A percentile compares a stretch with the other conserved stretches of the same genome.
phyloP scores from a whole-genome alignment of 208 protist genomes.

The Pavlovales sp. region DNA sequence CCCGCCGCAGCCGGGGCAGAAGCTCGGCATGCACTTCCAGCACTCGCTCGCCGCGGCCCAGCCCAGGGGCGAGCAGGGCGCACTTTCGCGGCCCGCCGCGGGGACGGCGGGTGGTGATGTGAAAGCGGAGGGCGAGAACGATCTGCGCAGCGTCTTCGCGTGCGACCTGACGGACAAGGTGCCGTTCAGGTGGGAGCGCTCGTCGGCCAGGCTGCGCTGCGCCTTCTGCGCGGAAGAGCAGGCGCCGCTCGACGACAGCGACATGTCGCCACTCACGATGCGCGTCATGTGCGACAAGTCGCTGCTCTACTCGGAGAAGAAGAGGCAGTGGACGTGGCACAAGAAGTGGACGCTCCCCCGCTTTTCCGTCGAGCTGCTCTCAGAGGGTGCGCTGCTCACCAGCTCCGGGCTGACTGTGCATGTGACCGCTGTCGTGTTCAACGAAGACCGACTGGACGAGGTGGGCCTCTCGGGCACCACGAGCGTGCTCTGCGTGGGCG shows the following conservation, averaged over 20 bases:
- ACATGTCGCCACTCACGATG: neutral
- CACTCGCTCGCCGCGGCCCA: too few relatives aligned
- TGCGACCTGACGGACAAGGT: neutral
- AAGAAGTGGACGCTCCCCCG: conserved; percentile 32
- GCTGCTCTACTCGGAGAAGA: conserved; percentile 25
- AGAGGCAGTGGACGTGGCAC: conserved; percentile 21
- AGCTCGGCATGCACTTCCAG: too few relatives aligned
- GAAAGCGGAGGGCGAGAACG: too few relatives aligned
- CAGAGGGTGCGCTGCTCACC: neutral
- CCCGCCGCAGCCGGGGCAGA: too few relatives aligned
- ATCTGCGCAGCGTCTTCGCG: neutral
- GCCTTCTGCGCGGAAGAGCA: neutral
- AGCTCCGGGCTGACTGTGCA: neutral
- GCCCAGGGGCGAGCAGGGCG: too few relatives aligned
- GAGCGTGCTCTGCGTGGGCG: neutral
- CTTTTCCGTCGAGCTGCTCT: neutral
- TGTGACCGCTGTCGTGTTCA: neutral
- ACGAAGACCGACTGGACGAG: neutral
- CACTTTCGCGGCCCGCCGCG: too few relatives aligned
- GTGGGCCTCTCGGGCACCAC: neutral
- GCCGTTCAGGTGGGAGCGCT: neutral
- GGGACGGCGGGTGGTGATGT: too few relatives aligned
- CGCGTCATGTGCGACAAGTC: neutral
- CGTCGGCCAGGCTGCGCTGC: neutral
- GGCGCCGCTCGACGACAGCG: neutral